These are phyloP conservation scores for Fusarium mexicanum DNA, from an alignment of 2,329 filamentous ascomycete species.

Conservation along the genomic window DNA sequence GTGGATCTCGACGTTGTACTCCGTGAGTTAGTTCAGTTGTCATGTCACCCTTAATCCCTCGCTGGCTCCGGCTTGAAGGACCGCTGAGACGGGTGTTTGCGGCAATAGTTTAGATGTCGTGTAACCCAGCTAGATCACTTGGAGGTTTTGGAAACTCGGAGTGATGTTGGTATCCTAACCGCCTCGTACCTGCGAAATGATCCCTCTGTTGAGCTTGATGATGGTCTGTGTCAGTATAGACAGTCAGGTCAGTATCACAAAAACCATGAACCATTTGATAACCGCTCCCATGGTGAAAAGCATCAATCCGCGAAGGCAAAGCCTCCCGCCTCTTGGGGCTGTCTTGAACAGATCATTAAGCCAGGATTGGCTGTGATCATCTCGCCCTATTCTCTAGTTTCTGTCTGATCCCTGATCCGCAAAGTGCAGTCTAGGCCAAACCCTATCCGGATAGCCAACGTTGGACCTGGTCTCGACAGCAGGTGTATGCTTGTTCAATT, in stretches of 20 bases:
- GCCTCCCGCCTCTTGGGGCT: constrained; percentile 1
- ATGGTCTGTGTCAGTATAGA: background rate
- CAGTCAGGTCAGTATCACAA: background rate
- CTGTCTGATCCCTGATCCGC: constrained; percentile 25
- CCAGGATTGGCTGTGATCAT: constrained; percentile 11
- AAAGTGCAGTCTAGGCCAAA: background rate
- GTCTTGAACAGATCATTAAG: constrained; percentile 11
- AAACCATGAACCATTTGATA: background rate
- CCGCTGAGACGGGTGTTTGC: constrained; percentile 13
- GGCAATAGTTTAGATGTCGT: constrained; percentile 10
- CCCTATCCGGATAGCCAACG: background rate
- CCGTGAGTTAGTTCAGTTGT: background rate
- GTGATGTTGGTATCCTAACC: background rate
- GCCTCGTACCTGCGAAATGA: background rate
- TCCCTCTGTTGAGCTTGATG: background rate
- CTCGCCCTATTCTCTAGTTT: constrained; percentile 2
- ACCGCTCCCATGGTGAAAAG: background rate
- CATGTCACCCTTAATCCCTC: background rate
- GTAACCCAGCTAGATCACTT: constrained; percentile 8
- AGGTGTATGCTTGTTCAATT: background rate
- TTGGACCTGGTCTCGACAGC: background rate
- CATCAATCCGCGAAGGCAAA: background rate
- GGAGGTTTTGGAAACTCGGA: background rate
- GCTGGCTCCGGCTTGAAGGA: background rate
- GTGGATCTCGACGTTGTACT: background rate